Conservation (phyloP, 2,329 filamentous ascomycete species). For the Cordyceps cicadae region DNA sequence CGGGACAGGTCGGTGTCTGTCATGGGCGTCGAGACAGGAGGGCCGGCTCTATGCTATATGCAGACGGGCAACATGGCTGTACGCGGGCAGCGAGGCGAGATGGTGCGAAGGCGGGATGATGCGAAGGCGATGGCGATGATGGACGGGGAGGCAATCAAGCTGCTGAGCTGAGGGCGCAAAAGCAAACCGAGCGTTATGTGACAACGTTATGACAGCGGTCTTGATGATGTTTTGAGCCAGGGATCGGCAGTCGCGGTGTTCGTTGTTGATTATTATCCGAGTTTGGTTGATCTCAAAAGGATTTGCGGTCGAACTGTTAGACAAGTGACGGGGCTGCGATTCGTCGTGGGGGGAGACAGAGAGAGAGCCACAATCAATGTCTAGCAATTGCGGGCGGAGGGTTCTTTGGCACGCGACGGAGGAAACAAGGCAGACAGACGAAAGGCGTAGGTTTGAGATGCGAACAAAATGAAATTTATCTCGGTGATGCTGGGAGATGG, state of each 20-base stretch:
- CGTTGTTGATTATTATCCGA: neutral
- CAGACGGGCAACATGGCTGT: constrained; percentile 4
- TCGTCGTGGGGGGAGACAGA: neutral
- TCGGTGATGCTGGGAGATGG: neutral
- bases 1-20: neutral
- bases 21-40: neutral
- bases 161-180: neutral
- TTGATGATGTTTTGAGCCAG: neutral
- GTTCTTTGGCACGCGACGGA: neutral
- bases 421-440: neutral
- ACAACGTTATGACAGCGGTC: neutral
- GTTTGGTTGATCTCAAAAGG: neutral
- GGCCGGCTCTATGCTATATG: neutral
- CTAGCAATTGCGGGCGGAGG: constrained; percentile 5
- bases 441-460: neutral
- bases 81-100: neutral
- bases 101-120: neutral
- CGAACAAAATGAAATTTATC: neutral
- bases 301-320: neutral
- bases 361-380: constrained; percentile 8
- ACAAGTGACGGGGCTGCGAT: neutral
- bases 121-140: neutral
- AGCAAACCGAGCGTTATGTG: neutral
- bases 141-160: neutral
- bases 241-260: neutral